Percentiles rank a stretch among this genome's conserved stretches.
Conservation (phyloP, 129 eudicot species). For the Arctium lappa region DNA sequence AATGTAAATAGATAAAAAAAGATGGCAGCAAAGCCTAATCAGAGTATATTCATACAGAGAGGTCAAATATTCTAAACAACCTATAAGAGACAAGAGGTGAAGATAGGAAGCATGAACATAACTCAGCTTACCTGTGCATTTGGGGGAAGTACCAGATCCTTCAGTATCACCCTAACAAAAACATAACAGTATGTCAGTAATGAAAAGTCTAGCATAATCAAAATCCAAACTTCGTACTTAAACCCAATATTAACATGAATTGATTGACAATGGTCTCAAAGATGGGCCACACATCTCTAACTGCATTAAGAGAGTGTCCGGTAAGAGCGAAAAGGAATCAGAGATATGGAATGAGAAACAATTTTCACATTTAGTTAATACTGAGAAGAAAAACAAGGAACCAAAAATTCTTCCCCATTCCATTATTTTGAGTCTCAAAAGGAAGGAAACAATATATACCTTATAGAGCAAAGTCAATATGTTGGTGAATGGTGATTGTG, state of each 20-base stretch:
- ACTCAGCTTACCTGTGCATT: conserved; percentile 47
- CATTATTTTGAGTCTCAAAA: neutral
- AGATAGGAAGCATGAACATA: neutral
- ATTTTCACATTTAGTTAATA: neutral
- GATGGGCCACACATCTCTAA: conserved; percentile 24
- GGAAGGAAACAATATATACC: neutral
- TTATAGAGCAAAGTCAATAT: neutral
- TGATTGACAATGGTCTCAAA: neutral
- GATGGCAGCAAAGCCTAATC: neutral
- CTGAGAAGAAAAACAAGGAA: neutral
- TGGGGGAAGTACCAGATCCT: conserved; percentile 51
- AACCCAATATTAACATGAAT: neutral
- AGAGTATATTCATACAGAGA: neutral
- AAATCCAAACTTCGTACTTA: neutral
- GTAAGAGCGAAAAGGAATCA: neutral
- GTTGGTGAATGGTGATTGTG: neutral
- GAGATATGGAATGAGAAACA: neutral
- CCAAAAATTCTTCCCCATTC: neutral
- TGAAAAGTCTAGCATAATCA: neutral
- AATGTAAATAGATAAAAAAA: neutral
- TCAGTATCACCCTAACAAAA: conserved; percentile 50
- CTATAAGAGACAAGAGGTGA: neutral
- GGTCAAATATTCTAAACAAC: neutral
- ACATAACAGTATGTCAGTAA: neutral
- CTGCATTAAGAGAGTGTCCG: conserved; percentile 2